These are phyloP conservation scores for Cutaneotrichosporon cutaneum DNA, from an alignment of 1,284 basidiomycete species.

Conservation along the genomic window DNA sequence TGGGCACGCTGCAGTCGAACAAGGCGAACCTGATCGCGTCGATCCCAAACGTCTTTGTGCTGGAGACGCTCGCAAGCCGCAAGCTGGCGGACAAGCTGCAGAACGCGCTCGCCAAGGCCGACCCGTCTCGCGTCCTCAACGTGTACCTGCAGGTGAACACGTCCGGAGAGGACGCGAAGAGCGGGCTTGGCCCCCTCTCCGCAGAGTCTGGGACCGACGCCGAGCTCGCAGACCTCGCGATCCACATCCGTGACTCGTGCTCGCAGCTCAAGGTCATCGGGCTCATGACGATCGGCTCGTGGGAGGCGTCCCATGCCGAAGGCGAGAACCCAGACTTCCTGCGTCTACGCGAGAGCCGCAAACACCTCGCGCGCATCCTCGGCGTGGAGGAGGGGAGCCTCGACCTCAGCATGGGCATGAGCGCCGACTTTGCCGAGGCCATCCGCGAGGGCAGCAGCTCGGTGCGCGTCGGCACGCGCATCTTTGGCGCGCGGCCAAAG, in stretches of 20 bases:
- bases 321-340: slow-evolving; percentile 82
- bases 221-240: slow-evolving; percentile 67
- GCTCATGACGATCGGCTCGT: slow-evolving; percentile 94
- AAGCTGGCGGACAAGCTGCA: slow-evolving; percentile 84
- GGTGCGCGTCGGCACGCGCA: slow-evolving; percentile 86
- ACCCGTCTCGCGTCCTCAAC: slow-evolving; percentile 57
- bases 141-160: slow-evolving; percentile 94
- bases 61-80: slow-evolving; percentile 85
- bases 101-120: slow-evolving; percentile 64
- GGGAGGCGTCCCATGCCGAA: slow-evolving; percentile 64
- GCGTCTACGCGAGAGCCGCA: slow-evolving; percentile 64
- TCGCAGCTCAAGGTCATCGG: slow-evolving; percentile 74
- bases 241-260: slow-evolving; percentile 69
- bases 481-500: slow-evolving; percentile 73
- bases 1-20: slow-evolving; percentile 91
- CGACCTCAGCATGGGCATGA: slow-evolving; percentile 97
- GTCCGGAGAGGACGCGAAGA: slow-evolving; percentile 84
- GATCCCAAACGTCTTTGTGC: slow-evolving; percentile 81
- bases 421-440: slow-evolving; percentile 87
- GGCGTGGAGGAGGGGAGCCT: slow-evolving; percentile 56
- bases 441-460: slow-evolving; percentile 79
- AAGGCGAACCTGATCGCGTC: slow-evolving; percentile 86
- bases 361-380: slow-evolving; percentile 59
- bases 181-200: slow-evolving; percentile 69
- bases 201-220: slow-evolving; percentile 35